Evolutionary conservation across 2,329 filamentous ascomycete species (phyloP).

Genomic region (Aspergillus sojae): DNA sequence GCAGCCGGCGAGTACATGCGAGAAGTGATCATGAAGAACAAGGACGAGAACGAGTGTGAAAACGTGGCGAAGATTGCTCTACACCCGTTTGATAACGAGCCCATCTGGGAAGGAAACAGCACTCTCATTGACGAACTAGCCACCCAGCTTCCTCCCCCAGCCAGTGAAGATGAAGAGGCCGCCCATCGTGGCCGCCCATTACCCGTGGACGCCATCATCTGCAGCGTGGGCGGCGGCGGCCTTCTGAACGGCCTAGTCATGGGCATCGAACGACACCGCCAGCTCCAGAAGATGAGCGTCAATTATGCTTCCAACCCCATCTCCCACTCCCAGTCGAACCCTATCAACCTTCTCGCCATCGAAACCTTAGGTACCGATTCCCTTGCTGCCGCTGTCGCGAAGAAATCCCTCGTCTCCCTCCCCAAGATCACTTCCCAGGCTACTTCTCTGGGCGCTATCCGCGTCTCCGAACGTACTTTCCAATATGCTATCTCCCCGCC

Average conservation of each 20-base stretch:
- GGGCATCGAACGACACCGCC: constrained; percentile 59
- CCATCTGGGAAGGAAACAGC: constrained; percentile 50
- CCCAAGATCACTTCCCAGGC: constrained; percentile 75
- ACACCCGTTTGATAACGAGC: constrained; percentile 49
- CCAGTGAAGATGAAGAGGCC: constrained; percentile 34
- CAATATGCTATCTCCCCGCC: constrained; percentile 59
- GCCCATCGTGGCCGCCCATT: constrained; percentile 33
- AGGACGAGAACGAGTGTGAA: constrained; percentile 23
- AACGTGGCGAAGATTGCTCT: constrained; percentile 45
- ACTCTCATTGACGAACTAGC: constrained; percentile 49
- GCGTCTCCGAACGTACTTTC: constrained; percentile 70
- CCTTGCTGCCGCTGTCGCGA: constrained; percentile 62
- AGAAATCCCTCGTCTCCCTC: constrained; percentile 62
- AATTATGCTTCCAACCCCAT: constrained; percentile 17
- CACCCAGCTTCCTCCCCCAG: constrained; percentile 40
- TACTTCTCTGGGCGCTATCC: constrained; percentile 71
- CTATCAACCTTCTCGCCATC: constrained; percentile 65
- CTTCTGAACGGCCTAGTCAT: constrained; percentile 75
- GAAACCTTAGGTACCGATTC: constrained; percentile 77
- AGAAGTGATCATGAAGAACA: constrained; percentile 48
- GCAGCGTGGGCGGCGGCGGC: constrained; percentile 79
- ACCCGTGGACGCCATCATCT: constrained; percentile 70
- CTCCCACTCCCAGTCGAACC: constrained; percentile 19
- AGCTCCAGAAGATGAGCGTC: constrained; percentile 36
- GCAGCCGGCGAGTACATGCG: constrained; percentile 71